phyloP scores from a whole-genome alignment of 495 filamentous ascomycete genomes.

The Friedmanniomyces simplex region DNA sequence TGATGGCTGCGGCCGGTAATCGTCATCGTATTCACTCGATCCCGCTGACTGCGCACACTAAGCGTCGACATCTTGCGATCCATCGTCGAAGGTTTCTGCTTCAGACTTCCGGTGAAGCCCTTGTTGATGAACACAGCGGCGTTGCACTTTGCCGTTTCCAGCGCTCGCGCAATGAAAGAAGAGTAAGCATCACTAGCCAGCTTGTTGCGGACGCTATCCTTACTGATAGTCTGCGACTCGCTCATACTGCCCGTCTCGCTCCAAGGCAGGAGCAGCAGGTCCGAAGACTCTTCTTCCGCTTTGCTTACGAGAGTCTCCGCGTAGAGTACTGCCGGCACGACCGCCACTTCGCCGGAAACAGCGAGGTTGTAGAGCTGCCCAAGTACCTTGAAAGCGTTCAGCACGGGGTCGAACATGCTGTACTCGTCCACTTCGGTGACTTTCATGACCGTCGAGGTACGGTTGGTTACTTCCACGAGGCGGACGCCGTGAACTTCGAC shows the following conservation, averaged over 20 bases:
- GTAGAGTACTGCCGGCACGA: slow-evolving; percentile 67
- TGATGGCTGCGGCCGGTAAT: slow-evolving; percentile 64
- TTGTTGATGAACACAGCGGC: slow-evolving; percentile 77
- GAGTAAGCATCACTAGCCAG: slow-evolving; percentile 23
- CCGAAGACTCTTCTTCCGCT: slow-evolving; percentile 56
- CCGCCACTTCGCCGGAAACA: slow-evolving; percentile 65
- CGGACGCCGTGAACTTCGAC: slow-evolving; percentile 80
- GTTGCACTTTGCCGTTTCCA: slow-evolving; percentile 52
- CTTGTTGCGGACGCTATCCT: slow-evolving; percentile 33
- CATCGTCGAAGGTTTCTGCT: slow-evolving; percentile 30
- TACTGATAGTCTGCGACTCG: slow-evolving; percentile 39
- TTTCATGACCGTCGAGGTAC: slow-evolving; percentile 91
- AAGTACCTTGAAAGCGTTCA: slow-evolving; percentile 86
- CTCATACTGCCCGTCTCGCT: slow-evolving; percentile 66
- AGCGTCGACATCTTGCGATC: slow-evolving; percentile 44
- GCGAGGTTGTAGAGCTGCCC: slow-evolving; percentile 76
- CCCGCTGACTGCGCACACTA: slow-evolving; percentile 44
- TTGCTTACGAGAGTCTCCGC: slow-evolving; percentile 62
- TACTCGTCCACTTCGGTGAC: slow-evolving; percentile 74
- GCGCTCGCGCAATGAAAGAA: slow-evolving; percentile 44
- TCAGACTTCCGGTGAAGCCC: slow-evolving; percentile 47
- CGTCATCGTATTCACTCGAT: slow-evolving; percentile 33
- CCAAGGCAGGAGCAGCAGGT: slow-evolving; percentile 87
- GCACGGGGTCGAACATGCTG: slow-evolving; percentile 68
- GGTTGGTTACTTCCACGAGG: slow-evolving; percentile 80